Evolutionary conservation across 169 alveolate genomes (phyloP).

Genomic region (Eimeria sp.): DNA sequence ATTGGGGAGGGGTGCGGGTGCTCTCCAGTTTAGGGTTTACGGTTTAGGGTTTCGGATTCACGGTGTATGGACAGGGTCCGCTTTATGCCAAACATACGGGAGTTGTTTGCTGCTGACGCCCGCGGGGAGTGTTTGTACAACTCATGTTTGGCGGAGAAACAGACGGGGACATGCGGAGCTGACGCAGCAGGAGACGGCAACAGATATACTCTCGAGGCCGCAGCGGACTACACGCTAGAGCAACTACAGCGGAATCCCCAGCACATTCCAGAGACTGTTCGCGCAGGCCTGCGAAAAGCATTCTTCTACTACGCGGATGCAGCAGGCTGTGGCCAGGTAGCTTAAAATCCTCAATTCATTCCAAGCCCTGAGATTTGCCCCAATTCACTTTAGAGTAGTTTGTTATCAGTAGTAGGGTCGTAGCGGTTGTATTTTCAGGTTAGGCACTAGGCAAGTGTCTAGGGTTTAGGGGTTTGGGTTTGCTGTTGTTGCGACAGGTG

Average conservation of each 20-base stretch:
- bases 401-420: neutral
- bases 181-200: neutral
- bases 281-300: slow-evolving; percentile 15
- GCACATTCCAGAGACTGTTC: neutral
- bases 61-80: slow-evolving; percentile 18
- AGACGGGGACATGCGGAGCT: neutral
- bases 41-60: neutral
- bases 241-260: neutral
- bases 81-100: slow-evolving; percentile 12
- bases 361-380: neutral
- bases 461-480: slow-evolving; percentile 5
- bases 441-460: neutral
- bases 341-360: neutral
- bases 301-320: slow-evolving; percentile 1
- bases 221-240: slow-evolving; percentile 30
- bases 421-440: neutral
- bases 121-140: slow-evolving; percentile 53
- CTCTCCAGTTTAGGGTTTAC: neutral
- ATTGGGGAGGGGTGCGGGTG: neutral
- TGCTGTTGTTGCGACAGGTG: neutral
- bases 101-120: slow-evolving; percentile 40
- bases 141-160: neutral
- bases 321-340: slow-evolving; percentile 46
- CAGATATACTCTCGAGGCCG: slow-evolving; percentile 30
- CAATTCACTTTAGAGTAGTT: no score